phyloP scores from a whole-genome alignment of 78 protist genomes.

The Cavenderia fasciculata region DNA sequence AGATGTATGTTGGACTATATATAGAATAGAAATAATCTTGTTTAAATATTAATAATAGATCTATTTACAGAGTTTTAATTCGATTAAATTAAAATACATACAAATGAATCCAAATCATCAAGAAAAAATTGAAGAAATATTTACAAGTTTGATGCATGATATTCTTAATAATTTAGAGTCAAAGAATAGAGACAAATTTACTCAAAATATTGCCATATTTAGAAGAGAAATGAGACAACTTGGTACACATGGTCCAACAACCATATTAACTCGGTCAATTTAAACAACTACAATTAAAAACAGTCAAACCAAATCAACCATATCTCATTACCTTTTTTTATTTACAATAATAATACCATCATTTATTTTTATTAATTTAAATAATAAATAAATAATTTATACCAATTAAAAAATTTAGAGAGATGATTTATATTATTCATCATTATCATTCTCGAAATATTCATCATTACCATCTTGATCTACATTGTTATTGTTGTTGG shows the following conservation, averaged over 20 bases:
- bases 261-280: too few species aligned
- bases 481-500: too few species aligned
- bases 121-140: constrained; percentile 37
- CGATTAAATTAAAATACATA: constrained; percentile 24
- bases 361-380: too few species aligned
- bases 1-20: constrained; percentile 39
- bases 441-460: too few species aligned
- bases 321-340: too few species aligned
- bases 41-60: background rate
- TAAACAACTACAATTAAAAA: too few species aligned
- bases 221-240: constrained; percentile 45
- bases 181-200: constrained; percentile 48
- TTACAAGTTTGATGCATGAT: constrained; percentile 27
- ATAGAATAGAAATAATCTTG: background rate
- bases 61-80: background rate
- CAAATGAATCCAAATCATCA: constrained; percentile 1
- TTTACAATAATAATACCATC: too few species aligned
- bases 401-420: too few species aligned
- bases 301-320: too few species aligned
- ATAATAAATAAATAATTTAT: too few species aligned
- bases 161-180: constrained; percentile 61
- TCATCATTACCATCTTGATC: too few species aligned
- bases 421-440: too few species aligned
- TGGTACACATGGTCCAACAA: constrained; percentile 10
- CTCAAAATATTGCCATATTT: constrained; percentile 29